These are phyloP conservation scores for Coniochaeta sp. DNA, from an alignment of 2,329 filamentous ascomycete species.

Conservation along the genomic window DNA sequence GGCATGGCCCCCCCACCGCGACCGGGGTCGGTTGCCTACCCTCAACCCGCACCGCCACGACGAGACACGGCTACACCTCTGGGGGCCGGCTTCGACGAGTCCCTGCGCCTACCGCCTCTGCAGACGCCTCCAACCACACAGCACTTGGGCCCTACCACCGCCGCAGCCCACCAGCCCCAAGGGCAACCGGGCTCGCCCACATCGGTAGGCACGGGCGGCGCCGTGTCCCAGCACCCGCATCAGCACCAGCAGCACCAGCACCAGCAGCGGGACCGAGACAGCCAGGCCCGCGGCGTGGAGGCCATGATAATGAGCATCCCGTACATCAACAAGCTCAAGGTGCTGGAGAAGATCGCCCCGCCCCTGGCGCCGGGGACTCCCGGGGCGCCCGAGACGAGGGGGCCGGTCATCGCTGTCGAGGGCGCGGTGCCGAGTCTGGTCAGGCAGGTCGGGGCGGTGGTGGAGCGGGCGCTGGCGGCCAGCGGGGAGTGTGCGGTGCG, in stretches of 20 bases:
- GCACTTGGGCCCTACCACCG: slow-evolving; percentile 13
- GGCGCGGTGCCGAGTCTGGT: slow-evolving; percentile 52
- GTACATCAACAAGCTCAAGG: slow-evolving; percentile 66
- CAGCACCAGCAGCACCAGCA: slow-evolving; percentile 4
- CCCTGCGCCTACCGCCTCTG: slow-evolving; percentile 44
- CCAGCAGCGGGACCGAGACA: slow-evolving; percentile 11
- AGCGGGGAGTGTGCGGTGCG: slow-evolving; percentile 37
- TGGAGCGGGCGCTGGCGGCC: slow-evolving; percentile 53
- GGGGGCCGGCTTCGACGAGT: slow-evolving; percentile 45
- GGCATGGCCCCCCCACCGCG: slow-evolving; percentile 11
- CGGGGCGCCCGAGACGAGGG: slow-evolving; percentile 43
- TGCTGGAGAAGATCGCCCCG: slow-evolving; percentile 69
- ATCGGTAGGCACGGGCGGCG: neutral
- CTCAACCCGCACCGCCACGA: neutral
- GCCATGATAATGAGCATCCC: slow-evolving; percentile 70
- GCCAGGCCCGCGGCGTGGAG: slow-evolving; percentile 43
- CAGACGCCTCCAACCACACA: too few relatives aligned
- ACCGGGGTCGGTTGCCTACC: slow-evolving; percentile 2
- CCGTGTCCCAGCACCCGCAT: neutral
- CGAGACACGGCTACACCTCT: slow-evolving; percentile 17
- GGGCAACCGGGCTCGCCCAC: neutral
- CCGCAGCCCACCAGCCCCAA: neutral
- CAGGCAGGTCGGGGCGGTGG: slow-evolving; percentile 51
- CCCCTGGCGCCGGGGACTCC: slow-evolving; percentile 42
- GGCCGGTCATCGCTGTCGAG: slow-evolving; percentile 77